Conservation (phyloP, 2,329 filamentous ascomycete genomes). For the Arthrobotrys sphaeroides region DNA sequence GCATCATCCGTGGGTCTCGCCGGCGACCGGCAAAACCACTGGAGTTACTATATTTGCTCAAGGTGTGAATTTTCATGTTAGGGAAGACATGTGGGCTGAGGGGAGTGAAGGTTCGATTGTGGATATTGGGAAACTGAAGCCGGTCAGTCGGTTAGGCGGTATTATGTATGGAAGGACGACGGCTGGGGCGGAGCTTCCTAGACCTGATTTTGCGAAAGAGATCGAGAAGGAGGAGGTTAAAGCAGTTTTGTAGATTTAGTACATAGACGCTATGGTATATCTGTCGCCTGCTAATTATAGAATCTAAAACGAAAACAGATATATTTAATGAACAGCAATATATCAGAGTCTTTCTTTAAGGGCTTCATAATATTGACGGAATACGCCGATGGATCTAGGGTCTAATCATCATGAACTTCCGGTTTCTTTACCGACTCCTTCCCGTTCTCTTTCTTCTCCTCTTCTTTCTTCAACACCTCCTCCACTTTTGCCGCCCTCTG, state of each 20-base stretch:
- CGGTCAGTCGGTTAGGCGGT: slow-evolving; percentile 81
- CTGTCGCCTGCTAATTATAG: background rate
- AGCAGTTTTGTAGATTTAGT: slow-evolving; percentile 66
- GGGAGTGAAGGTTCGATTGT: slow-evolving; percentile 72
- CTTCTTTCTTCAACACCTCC: slow-evolving; percentile 61
- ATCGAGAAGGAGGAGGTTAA: slow-evolving; percentile 67
- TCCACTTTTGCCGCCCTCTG: slow-evolving; percentile 67
- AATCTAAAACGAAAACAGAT: background rate
- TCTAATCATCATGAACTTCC: slow-evolving; percentile 18
- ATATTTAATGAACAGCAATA: too few relatives aligned
- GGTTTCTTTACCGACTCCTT: slow-evolving; percentile 56
- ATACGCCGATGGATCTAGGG: background rate
- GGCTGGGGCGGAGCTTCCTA: slow-evolving; percentile 75
- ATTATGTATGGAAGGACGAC: slow-evolving; percentile 81
- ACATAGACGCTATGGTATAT: background rate
- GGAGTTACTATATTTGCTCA: slow-evolving; percentile 80
- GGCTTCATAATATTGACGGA: background rate
- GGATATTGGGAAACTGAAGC: slow-evolving; percentile 78
- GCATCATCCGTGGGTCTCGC: slow-evolving; percentile 76
- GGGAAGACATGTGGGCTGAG: slow-evolving; percentile 86
- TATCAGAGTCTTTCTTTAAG: background rate
- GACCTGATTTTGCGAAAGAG: slow-evolving; percentile 69
- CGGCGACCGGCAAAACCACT: slow-evolving; percentile 76
- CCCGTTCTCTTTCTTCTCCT: slow-evolving; percentile 59
- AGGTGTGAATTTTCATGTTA: slow-evolving; percentile 85